Evolutionary conservation across 2,329 filamentous ascomycete species (phyloP).

Genomic region (Macrophomina tecta): DNA sequence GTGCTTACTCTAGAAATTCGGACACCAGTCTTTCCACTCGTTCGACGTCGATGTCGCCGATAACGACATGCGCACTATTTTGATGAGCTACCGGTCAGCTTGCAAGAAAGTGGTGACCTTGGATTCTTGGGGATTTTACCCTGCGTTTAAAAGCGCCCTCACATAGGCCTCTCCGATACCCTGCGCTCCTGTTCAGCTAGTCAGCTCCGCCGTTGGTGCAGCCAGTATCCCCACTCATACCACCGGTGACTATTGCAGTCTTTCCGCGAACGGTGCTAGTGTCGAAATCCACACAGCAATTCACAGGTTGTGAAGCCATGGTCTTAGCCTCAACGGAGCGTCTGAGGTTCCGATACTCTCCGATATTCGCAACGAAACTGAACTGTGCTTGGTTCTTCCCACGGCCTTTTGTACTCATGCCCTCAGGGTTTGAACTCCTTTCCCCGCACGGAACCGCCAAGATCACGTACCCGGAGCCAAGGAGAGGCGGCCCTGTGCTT

Average conservation of each 20-base stretch:
- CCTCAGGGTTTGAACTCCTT: not conserved
- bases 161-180: conserved; percentile 13
- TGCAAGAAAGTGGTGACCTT: not conserved
- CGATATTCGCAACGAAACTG: not conserved
- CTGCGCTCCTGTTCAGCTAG: not conserved
- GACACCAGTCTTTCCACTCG: not conserved
- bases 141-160: not conserved
- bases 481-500: not conserved
- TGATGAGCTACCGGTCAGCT: not conserved
- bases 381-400: not conserved
- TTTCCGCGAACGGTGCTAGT: not conserved
- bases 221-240: not conserved
- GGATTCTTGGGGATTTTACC: not conserved
- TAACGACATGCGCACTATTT: not conserved
- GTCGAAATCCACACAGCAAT: not conserved
- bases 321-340: not conserved
- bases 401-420: not conserved
- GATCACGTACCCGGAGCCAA: not conserved
- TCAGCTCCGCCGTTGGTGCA: not conserved
- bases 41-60: not conserved
- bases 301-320: not conserved
- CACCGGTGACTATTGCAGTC: conserved; percentile 13
- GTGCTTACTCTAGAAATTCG: not conserved
- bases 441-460: not conserved
- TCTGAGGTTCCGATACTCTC: not conserved